These are phyloP conservation scores for Deinandra increscens DNA, from an alignment of 129 eudicot species.

Conservation along the genomic window DNA sequence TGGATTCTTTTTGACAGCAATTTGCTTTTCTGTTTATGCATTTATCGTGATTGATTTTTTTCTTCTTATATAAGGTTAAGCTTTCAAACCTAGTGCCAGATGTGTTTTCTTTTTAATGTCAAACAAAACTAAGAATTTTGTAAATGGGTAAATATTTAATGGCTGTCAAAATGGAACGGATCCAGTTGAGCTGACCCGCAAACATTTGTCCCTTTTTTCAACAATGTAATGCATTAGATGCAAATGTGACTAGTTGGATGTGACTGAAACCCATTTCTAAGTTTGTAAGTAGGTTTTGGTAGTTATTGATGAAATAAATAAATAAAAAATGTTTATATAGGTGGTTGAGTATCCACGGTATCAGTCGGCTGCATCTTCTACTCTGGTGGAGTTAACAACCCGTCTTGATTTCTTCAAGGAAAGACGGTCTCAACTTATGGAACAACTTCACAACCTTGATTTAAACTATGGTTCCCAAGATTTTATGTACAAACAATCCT, in stretches of 20 bases:
- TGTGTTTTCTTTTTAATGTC: not conserved
- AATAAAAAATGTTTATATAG: constrained; percentile 28
- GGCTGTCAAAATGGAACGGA: not conserved
- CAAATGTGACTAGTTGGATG: not conserved
- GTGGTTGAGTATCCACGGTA: constrained; percentile 61
- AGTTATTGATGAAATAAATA: not conserved
- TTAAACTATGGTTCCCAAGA: constrained; percentile 72
- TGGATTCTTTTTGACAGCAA: not conserved
- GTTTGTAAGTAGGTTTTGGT: not conserved
- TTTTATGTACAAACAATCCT: constrained; percentile 60
- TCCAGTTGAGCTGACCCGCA: not conserved
- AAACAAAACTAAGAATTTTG: not conserved
- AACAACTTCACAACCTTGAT: constrained; percentile 88
- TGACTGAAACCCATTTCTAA: not conserved
- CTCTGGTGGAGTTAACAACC: constrained; percentile 82
- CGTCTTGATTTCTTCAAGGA: constrained; percentile 97
- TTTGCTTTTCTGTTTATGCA: too few relatives aligned
- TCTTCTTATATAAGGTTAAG: not conserved
- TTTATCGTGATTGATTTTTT: not conserved
- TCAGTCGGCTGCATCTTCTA: constrained; percentile 75
- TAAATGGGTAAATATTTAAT: not conserved
- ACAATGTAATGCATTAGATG: not conserved
- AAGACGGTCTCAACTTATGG: constrained; percentile 88
- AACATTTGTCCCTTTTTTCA: not conserved
- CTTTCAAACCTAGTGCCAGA: not conserved